A percentile compares a stretch with the other conserved stretches of the same genome.
These are phyloP conservation scores for Podospora appendiculata DNA, from an alignment of 495 filamentous ascomycete genomes.

Conservation along the genomic window DNA sequence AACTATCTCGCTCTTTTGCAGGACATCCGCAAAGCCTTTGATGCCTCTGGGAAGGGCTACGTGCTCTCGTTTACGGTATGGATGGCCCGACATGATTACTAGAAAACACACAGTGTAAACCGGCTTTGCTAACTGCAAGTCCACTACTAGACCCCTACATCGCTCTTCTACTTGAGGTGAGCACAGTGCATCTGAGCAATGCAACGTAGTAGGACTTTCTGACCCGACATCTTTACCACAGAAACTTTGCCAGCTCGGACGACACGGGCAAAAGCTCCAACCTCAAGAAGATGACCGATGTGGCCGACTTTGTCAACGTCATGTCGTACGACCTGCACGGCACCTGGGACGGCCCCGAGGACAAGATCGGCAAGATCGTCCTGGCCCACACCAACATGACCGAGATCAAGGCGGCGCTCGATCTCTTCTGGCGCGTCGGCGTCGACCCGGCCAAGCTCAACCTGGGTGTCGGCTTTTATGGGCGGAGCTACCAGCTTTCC, in stretches of 20 bases:
- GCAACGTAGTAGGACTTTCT: no score
- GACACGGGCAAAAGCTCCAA: slow-evolving; percentile 30
- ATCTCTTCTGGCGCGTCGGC: slow-evolving; percentile 45
- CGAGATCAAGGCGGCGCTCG: slow-evolving; percentile 40
- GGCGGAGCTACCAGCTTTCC: slow-evolving; percentile 26
- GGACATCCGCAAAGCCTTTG: slow-evolving; percentile 13
- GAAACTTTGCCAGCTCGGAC: neutral
- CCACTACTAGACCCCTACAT: no score
- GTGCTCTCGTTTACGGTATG: no score
- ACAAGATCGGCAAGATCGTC: slow-evolving; percentile 24
- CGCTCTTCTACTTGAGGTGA: no score
- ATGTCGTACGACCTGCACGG: slow-evolving; percentile 46
- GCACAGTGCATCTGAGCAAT: no score
- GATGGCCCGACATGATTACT: no score
- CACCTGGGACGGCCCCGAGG: slow-evolving; percentile 18
- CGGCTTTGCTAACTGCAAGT: no score
- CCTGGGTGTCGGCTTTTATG: slow-evolving; percentile 49
- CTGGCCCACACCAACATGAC: slow-evolving; percentile 48
- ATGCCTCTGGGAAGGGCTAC: no score
- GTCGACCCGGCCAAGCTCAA: slow-evolving; percentile 33
- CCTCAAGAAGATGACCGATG: slow-evolving; percentile 20
- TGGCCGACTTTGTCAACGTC: slow-evolving; percentile 47
- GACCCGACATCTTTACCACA: neutral
- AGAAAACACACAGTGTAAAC: no score
- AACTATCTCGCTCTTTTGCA: slow-evolving; percentile 36